A percentile compares a stretch with the other conserved stretches of the same genome.
These are phyloP conservation scores for Corynascus novoguineensis DNA, from an alignment of 495 filamentous ascomycete genomes.

Conservation along the genomic window DNA sequence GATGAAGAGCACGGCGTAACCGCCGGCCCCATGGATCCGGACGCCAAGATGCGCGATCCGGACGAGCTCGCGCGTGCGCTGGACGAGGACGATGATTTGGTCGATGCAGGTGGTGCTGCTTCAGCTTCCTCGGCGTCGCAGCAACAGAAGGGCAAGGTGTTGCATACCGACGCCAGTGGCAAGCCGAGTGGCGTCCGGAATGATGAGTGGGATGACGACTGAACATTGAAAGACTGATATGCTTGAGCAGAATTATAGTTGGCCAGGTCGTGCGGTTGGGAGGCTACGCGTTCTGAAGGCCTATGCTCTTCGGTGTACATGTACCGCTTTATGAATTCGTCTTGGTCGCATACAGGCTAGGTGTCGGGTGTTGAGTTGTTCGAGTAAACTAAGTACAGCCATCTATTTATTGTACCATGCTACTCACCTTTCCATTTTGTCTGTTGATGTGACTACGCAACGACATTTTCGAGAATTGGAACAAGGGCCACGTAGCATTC, in stretches of 20 bases:
- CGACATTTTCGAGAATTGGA: too few species aligned
- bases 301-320: not conserved
- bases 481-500: too few species aligned
- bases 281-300: not conserved
- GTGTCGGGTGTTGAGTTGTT: too few species aligned
- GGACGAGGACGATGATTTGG: conserved; percentile 46
- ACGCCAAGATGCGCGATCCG: conserved; percentile 53
- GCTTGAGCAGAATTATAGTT: not conserved
- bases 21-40: conserved; percentile 40
- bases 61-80: conserved; percentile 50
- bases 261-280: not conserved
- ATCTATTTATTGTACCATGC: too few species aligned
- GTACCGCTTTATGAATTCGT: not conserved
- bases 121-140: not conserved
- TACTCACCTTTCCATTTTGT: too few species aligned
- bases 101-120: conserved; percentile 9
- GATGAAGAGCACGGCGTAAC: conserved; percentile 30
- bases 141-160: conserved; percentile 2
- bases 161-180: conserved; percentile 8
- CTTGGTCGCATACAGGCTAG: too few species aligned
- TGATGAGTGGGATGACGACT: conserved; percentile 41
- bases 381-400: too few species aligned
- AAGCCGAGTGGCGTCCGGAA: conserved; percentile 32
- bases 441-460: too few species aligned
- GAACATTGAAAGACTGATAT: conserved; percentile 3